Evolutionary conservation across 176 grass and related monocot species (phyloP).

Genomic region (Oropetium thomaeum): DNA sequence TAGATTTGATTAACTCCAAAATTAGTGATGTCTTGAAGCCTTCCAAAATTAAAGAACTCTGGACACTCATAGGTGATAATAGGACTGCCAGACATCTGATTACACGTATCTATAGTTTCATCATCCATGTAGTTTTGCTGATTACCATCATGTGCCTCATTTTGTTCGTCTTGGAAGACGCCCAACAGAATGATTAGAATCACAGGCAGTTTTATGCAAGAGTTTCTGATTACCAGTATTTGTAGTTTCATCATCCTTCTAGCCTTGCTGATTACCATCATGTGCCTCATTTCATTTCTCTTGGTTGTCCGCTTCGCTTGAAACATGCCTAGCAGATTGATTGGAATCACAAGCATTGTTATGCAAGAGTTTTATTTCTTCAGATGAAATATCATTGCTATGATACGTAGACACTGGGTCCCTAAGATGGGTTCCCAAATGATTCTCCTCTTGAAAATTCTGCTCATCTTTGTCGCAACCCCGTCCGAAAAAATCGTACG

Average conservation of each 20-base stretch:
- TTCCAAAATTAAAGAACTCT: slow-evolving; percentile 83
- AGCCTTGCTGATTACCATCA: too few relatives aligned
- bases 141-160: neutral
- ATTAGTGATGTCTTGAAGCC: slow-evolving; percentile 32
- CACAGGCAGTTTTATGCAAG: too few relatives aligned
- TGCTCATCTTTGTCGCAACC: slow-evolving; percentile 28
- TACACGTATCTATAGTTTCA: slow-evolving; percentile 6
- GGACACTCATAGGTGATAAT: slow-evolving; percentile 7
- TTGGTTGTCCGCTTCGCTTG: too few relatives aligned
- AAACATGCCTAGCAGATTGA: too few relatives aligned
- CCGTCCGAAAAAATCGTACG: too few relatives aligned
- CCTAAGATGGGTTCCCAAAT: neutral
- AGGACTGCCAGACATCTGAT: slow-evolving; percentile 4
- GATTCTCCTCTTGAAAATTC: slow-evolving; percentile 32
- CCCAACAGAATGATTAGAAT: neutral
- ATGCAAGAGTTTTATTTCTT: slow-evolving; percentile 18
- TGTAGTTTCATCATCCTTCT: too few relatives aligned
- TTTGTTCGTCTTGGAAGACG: neutral
- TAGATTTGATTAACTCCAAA: slow-evolving; percentile 73
- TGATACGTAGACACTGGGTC: neutral
- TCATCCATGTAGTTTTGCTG: slow-evolving; percentile 2
- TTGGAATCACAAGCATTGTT: slow-evolving; percentile 19
- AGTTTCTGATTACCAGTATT: too few relatives aligned
- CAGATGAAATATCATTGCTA: slow-evolving; percentile 12
- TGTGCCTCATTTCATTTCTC: too few relatives aligned